These are phyloP conservation scores for Suillus clintonianus DNA, from an alignment of 768 basidiomycete genomes.

Conservation along the genomic window DNA sequence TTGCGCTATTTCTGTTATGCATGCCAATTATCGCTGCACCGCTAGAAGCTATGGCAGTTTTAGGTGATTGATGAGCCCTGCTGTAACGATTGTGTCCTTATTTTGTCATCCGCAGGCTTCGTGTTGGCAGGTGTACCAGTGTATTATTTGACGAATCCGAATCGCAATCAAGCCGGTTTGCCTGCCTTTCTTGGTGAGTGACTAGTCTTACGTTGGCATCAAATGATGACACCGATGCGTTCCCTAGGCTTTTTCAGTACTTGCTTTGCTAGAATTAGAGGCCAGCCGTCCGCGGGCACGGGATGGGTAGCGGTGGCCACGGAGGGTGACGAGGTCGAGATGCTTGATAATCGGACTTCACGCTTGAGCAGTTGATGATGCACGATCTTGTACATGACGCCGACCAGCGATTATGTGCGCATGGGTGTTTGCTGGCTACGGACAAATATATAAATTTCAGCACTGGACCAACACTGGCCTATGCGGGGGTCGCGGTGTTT, in stretches of 20 bases:
- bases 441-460: not conserved
- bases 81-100: not conserved
- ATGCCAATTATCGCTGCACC: slow-evolving; percentile 97
- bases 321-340: slow-evolving; percentile 68
- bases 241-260: slow-evolving; percentile 43
- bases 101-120: slow-evolving; percentile 52
- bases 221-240: slow-evolving; percentile 2
- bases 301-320: slow-evolving; percentile 83
- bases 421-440: not conserved
- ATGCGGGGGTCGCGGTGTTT: not conserved
- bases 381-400: not conserved
- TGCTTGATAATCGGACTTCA: slow-evolving; percentile 41
- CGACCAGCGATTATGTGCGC: not conserved
- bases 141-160: slow-evolving; percentile 81
- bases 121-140: slow-evolving; percentile 79
- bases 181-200: slow-evolving; percentile 39
- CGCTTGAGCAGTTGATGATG: slow-evolving; percentile 16
- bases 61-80: slow-evolving; percentile 53
- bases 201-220: not conserved
- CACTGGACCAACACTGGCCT: not conserved
- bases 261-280: slow-evolving; percentile 48
- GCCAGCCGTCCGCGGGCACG: slow-evolving; percentile 52
- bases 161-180: slow-evolving; percentile 43
- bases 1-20: slow-evolving; percentile 85
- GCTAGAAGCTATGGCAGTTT: slow-evolving; percentile 79